Evolutionary conservation across 2,329 filamentous ascomycete genomes (phyloP).

Genomic region (Colletotrichum sp.): DNA sequence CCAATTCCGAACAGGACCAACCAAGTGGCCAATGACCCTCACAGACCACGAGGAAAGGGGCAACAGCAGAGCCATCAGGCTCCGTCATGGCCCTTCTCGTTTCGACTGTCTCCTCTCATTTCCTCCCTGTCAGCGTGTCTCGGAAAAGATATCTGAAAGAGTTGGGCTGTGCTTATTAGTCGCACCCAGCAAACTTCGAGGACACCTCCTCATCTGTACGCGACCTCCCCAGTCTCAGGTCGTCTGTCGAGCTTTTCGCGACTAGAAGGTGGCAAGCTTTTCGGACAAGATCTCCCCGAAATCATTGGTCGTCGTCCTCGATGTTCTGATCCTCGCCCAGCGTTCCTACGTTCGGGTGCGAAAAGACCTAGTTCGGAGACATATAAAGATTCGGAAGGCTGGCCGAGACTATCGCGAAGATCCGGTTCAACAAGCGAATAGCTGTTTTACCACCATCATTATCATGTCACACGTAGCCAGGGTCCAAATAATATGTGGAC

Average conservation of each 20-base stretch:
- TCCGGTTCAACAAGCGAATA: neutral
- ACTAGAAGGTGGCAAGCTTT: neutral
- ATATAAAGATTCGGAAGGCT: neutral
- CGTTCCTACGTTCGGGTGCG: neutral
- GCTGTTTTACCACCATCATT: neutral
- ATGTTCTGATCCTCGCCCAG: neutral
- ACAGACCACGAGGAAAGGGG: slow-evolving; percentile 15
- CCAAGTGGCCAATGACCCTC: neutral
- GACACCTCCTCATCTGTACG: neutral
- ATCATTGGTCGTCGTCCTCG: neutral
- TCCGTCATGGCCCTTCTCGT: neutral
- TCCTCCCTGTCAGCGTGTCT: neutral
- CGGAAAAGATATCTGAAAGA: neutral
- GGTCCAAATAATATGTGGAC: neutral
- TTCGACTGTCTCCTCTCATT: neutral
- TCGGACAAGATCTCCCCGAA: neutral
- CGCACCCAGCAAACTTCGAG: neutral
- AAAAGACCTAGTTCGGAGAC: neutral
- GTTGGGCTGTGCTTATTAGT: neutral
- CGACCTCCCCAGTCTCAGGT: neutral
- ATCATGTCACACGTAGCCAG: neutral
- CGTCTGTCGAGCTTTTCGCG: neutral
- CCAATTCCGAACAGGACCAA: neutral
- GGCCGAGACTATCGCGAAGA: neutral
- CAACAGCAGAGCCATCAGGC: neutral